Conservation (phyloP, 1,284 basidiomycete species). For the Trametes versicolor region DNA sequence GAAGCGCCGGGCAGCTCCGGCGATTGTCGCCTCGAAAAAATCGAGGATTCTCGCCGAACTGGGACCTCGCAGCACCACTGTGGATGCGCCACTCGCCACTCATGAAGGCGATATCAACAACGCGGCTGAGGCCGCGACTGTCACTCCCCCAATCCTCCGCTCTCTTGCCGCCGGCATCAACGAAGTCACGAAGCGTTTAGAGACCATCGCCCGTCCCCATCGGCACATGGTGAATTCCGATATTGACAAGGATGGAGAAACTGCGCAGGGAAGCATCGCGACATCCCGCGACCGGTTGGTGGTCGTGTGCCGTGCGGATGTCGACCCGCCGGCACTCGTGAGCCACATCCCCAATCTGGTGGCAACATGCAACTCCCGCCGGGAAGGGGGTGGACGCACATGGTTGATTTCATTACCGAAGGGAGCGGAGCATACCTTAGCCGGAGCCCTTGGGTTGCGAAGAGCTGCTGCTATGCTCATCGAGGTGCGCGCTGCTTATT, state of each 20-base stretch:
- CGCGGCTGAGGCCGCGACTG: too few relatives aligned
- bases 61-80: not conserved
- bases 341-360: conserved; percentile 79
- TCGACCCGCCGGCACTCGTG: conserved; percentile 76
- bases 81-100: not conserved
- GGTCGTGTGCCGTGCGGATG: conserved; percentile 76
- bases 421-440: conserved; percentile 73
- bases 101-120: not conserved
- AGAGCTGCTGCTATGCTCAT: conserved; percentile 78
- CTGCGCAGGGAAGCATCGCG: conserved; percentile 38
- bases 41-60: conserved; percentile 9
- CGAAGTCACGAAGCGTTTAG: conserved; percentile 80
- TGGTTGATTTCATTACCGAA: conserved; percentile 78
- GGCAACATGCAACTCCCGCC: conserved; percentile 71
- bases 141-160: conserved; percentile 58
- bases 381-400: conserved; percentile 40
- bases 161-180: conserved; percentile 76
- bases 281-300: conserved; percentile 48
- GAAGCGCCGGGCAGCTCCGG: conserved; percentile 35
- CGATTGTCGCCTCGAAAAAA: conserved; percentile 26
- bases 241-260: conserved; percentile 12
- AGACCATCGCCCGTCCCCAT: conserved; percentile 59
- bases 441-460: conserved; percentile 71
- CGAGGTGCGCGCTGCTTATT: conserved; percentile 53
- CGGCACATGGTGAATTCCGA: conserved; percentile 39